A percentile compares a stretch with the other conserved stretches of the same genome.
phyloP scores from a whole-genome alignment of 1,284 basidiomycete species.

The Austroboletus olivaceoglutinosus region DNA sequence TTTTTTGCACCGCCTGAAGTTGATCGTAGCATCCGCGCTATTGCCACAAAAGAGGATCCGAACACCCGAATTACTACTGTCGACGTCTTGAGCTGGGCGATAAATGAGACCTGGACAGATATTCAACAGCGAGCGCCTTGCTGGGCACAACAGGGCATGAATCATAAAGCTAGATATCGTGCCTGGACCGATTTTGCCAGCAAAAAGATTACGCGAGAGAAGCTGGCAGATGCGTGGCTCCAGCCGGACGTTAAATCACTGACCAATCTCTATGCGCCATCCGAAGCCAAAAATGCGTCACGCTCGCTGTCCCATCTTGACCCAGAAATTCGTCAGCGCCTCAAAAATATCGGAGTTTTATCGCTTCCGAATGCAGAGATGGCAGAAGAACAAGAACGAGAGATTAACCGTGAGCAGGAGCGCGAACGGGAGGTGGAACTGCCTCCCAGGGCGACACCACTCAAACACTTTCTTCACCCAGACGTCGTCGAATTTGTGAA shows the following conservation, averaged over 20 bases:
- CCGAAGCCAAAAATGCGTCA: neutral
- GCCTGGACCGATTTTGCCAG: slow-evolving; percentile 29
- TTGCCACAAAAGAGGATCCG: neutral
- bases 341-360: neutral
- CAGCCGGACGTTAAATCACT: neutral
- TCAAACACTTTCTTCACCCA: neutral
- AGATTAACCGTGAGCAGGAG: neutral
- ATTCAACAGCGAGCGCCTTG: slow-evolving; percentile 40
- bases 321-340: neutral
- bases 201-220: neutral
- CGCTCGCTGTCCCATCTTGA: neutral
- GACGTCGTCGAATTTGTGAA: neutral
- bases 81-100: slow-evolving; percentile 26
- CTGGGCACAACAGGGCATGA: slow-evolving; percentile 46
- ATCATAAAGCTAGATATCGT: slow-evolving; percentile 34
- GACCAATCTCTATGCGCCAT: neutral
- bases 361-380: neutral
- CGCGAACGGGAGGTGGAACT: slow-evolving; percentile 3
- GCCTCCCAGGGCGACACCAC: neutral
- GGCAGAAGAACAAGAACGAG: neutral
- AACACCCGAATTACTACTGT: neutral
- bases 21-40: neutral
- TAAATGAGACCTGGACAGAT: slow-evolving; percentile 42
- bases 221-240: neutral
- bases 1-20: slow-evolving; percentile 1